Evolutionary conservation across 2,329 filamentous ascomycete genomes (phyloP).

Genomic region (Colletotrichum magnum): DNA sequence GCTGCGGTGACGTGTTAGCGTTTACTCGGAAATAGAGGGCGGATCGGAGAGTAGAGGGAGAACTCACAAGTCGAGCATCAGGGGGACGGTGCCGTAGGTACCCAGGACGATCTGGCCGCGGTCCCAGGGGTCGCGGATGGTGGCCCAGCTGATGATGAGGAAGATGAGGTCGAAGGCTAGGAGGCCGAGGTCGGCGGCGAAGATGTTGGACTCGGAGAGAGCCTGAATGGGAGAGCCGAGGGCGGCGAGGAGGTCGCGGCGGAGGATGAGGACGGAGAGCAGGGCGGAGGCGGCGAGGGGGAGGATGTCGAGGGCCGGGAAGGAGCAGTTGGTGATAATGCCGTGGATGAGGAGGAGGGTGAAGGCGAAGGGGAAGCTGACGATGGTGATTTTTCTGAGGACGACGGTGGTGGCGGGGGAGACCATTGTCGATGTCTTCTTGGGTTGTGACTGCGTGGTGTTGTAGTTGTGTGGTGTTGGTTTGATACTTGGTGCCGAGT

Average conservation of each 20-base stretch:
- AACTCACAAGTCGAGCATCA: slow-evolving; percentile 43
- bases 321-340: slow-evolving; percentile 21
- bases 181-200: slow-evolving; percentile 38
- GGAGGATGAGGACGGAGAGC: slow-evolving; percentile 33
- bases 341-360: slow-evolving; percentile 35
- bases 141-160: slow-evolving; percentile 41
- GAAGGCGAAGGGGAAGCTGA: too few relatives aligned
- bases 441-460: too few relatives aligned
- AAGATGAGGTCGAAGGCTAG: slow-evolving; percentile 34
- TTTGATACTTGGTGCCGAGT: not conserved
- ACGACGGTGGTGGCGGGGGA: slow-evolving; percentile 13
- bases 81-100: slow-evolving; percentile 41
- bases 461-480: not conserved
- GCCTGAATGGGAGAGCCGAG: slow-evolving; percentile 42
- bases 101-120: slow-evolving; percentile 37
- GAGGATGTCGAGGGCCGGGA: slow-evolving; percentile 42
- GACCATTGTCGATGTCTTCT: too few relatives aligned
- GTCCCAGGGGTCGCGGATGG: slow-evolving; percentile 10
- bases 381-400: slow-evolving; percentile 45
- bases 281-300: slow-evolving; percentile 40
- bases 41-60: too few relatives aligned
- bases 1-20: not conserved
- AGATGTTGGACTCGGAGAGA: slow-evolving; percentile 38
- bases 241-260: slow-evolving; percentile 41
- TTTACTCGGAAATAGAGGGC: not conserved